phyloP scores from a whole-genome alignment of 306 rosid species.

The Elaeagnus macrophylla region DNA sequence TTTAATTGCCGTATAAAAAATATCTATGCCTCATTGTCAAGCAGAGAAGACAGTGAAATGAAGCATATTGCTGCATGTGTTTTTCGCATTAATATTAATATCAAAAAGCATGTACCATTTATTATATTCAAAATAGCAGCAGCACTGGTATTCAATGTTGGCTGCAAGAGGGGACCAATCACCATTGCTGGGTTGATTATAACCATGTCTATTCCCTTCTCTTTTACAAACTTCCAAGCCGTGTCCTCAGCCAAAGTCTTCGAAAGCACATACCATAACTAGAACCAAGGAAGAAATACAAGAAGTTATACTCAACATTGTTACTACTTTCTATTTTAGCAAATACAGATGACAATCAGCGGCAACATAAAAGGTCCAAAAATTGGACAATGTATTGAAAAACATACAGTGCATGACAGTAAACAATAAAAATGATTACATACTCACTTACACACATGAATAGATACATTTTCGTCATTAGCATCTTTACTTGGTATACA shows the following conservation, averaged over 20 bases:
- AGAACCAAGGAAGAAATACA: conserved; percentile 8
- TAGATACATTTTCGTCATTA: too few species aligned
- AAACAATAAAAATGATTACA: too few species aligned
- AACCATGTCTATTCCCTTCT: conserved; percentile 69
- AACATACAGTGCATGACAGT: too few species aligned
- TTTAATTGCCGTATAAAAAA: not conserved
- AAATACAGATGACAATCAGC: not conserved
- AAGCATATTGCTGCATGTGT: not conserved
- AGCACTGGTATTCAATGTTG: conserved; percentile 53
- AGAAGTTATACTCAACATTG: not conserved
- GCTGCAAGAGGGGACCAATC: conserved; percentile 72
- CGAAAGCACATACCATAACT: conserved; percentile 69
- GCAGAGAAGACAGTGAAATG: not conserved
- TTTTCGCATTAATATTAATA: not conserved
- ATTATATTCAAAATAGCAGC: conserved; percentile 37
- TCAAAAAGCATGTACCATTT: conserved; percentile 36
- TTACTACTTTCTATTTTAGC: not conserved
- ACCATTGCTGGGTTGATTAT: conserved; percentile 62
- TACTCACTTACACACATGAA: too few species aligned
- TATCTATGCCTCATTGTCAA: not conserved
- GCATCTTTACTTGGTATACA: too few species aligned
- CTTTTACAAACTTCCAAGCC: conserved; percentile 77
- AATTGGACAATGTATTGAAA: too few species aligned
- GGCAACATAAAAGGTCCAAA: too few species aligned
- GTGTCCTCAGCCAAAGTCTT: conserved; percentile 85